A percentile compares a stretch with the other conserved stretches of the same genome.
Evolutionary conservation across 2,329 filamentous ascomycete species (phyloP).

Genomic region (Penicillium sp.): DNA sequence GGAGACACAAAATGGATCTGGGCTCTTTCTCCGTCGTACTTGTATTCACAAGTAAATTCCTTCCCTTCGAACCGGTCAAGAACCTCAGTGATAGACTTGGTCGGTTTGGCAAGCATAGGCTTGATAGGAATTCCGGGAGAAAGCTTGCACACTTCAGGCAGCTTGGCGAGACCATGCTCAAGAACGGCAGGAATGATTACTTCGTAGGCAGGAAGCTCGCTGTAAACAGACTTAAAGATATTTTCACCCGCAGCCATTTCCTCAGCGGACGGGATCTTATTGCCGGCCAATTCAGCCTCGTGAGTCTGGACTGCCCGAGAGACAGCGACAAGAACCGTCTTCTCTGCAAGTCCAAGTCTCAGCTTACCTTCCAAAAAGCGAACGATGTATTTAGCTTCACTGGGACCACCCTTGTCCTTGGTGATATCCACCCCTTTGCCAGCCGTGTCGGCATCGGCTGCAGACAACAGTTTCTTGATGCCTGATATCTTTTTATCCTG

Average conservation of each 20-base stretch:
- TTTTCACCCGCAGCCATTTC: slow-evolving; percentile 81
- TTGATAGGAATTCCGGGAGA: slow-evolving; percentile 92
- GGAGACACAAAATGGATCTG: slow-evolving; percentile 96
- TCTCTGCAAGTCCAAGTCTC: slow-evolving; percentile 85
- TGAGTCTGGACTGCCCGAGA: slow-evolving; percentile 85
- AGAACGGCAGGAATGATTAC: slow-evolving; percentile 89
- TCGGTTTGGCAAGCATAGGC: slow-evolving; percentile 97
- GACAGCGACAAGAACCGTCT: slow-evolving; percentile 82
- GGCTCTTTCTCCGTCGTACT: slow-evolving; percentile 97
- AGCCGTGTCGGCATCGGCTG: slow-evolving; percentile 70
- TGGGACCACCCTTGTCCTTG: slow-evolving; percentile 88
- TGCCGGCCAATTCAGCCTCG: slow-evolving; percentile 67
- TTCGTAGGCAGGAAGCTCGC: slow-evolving; percentile 92
- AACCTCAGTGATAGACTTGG: slow-evolving; percentile 96
- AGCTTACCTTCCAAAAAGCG: slow-evolving; percentile 94
- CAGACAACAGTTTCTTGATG: slow-evolving; percentile 94
- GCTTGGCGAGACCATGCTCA: slow-evolving; percentile 76
- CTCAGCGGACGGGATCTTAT: slow-evolving; percentile 66
- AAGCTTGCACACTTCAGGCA: slow-evolving; percentile 83
- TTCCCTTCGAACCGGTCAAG: slow-evolving; percentile 94
- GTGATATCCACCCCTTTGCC: slow-evolving; percentile 73
- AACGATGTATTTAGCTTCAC: slow-evolving; percentile 91
- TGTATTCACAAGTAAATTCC: slow-evolving; percentile 97
- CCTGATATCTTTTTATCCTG: slow-evolving; percentile 87
- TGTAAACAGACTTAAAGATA: slow-evolving; percentile 86